These are phyloP conservation scores for Chlorella sp. DNA, from an alignment of 139 green algal genomes.

Conservation along the genomic window DNA sequence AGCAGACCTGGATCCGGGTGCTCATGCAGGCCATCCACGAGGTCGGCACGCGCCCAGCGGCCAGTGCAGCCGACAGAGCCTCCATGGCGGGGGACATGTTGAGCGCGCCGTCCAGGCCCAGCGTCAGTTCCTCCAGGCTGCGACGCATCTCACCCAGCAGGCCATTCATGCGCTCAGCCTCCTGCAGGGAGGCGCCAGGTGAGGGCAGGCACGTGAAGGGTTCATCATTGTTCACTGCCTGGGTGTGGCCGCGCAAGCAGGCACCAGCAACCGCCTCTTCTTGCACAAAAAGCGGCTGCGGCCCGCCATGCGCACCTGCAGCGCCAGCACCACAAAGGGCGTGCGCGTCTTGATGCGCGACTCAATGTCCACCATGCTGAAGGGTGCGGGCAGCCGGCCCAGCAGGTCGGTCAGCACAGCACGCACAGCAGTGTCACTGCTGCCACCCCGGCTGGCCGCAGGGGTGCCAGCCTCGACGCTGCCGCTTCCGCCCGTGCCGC, in stretches of 20 bases:
- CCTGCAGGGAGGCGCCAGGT: slow-evolving; percentile 69
- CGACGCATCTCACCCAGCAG: slow-evolving; percentile 86
- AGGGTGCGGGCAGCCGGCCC: slow-evolving; percentile 81
- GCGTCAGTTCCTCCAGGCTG: slow-evolving; percentile 86
- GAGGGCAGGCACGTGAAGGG: too few species aligned
- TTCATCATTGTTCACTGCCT: too few species aligned
- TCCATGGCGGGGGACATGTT: slow-evolving; percentile 90
- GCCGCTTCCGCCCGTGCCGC: not conserved
- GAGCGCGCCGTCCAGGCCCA: slow-evolving; percentile 93
- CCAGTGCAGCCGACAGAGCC: slow-evolving; percentile 6
- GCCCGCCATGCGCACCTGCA: slow-evolving; percentile 69
- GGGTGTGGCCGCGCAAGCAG: too few species aligned
- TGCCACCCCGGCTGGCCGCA: slow-evolving; percentile 67
- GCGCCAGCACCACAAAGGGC: slow-evolving; percentile 92
- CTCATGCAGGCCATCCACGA: slow-evolving; percentile 88
- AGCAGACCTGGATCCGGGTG: slow-evolving; percentile 77
- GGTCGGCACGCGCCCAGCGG: slow-evolving; percentile 41
- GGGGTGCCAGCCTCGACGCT: slow-evolving; percentile 1
- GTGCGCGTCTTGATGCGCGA: slow-evolving; percentile 78
- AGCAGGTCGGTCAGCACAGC: slow-evolving; percentile 87
- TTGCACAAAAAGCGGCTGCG: too few species aligned
- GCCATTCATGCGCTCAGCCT: slow-evolving; percentile 90
- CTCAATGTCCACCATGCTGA: slow-evolving; percentile 89
- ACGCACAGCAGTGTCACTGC: slow-evolving; percentile 56
- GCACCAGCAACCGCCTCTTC: not conserved